A percentile compares a stretch with the other conserved stretches of the same genome.
Conservation (phyloP, 768 basidiomycete genomes). For the Arthromyces matolae region DNA sequence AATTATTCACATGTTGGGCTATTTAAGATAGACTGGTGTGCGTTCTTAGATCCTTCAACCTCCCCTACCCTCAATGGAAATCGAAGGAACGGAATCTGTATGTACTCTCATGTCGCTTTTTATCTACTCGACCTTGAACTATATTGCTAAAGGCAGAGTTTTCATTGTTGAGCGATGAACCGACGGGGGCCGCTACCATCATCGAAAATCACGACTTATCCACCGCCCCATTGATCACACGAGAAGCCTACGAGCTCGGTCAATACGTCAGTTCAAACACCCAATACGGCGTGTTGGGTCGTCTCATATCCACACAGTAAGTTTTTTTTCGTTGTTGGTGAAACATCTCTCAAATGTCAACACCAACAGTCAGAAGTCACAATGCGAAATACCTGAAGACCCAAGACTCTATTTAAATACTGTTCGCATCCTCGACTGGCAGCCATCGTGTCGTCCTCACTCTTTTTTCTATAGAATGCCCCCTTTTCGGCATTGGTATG, state of each 20-base stretch:
- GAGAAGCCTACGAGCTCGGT: slow-evolving; percentile 41
- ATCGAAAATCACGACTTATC: slow-evolving; percentile 30
- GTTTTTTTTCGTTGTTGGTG: slow-evolving; percentile 11
- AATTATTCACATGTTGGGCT: not conserved
- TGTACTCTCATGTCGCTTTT: not conserved
- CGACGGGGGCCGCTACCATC: not conserved
- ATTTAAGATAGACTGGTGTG: not conserved
- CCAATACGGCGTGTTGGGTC: slow-evolving; percentile 66
- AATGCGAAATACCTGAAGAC: slow-evolving; percentile 27
- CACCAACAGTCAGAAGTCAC: slow-evolving; percentile 30
- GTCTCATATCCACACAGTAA: slow-evolving; percentile 42
- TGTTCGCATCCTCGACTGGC: not conserved
- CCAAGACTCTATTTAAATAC: slow-evolving; percentile 66
- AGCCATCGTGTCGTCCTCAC: not conserved
- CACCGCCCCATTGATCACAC: slow-evolving; percentile 51
- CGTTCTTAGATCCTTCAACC: too few species aligned
- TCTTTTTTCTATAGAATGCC: slow-evolving; percentile 46
- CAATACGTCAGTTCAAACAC: slow-evolving; percentile 29
- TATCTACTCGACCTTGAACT: not conserved
- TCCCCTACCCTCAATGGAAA: not conserved
- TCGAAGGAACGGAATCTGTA: not conserved
- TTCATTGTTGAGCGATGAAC: slow-evolving; percentile 8
- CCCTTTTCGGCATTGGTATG: slow-evolving; percentile 76
- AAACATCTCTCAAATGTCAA: not conserved
- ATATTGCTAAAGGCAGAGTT: slow-evolving; percentile 10